phyloP scores from a whole-genome alignment of 352 stramenopile species.

The Phytophthora fragariae region DNA sequence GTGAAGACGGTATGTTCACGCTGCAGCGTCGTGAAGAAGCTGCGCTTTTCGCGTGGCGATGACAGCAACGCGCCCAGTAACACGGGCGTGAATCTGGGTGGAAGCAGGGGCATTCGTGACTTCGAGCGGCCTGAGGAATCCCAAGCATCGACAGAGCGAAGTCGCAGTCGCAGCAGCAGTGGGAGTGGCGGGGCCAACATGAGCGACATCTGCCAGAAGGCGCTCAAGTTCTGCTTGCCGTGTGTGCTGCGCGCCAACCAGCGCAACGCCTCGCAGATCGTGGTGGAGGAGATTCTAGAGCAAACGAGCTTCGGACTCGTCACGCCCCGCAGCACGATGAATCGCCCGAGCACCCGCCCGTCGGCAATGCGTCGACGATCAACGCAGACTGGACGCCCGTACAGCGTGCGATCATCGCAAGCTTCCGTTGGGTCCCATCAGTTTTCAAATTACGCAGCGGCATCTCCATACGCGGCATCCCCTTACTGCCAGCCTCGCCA shows the following conservation, averaged over 20 bases:
- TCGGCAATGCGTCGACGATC: slow-evolving; percentile 36
- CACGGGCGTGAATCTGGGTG: slow-evolving; percentile 24
- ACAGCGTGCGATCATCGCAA: slow-evolving; percentile 24
- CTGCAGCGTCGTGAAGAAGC: slow-evolving; percentile 60
- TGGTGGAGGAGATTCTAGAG: slow-evolving; percentile 50
- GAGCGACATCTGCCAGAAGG: slow-evolving; percentile 51
- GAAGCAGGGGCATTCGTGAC: slow-evolving; percentile 36
- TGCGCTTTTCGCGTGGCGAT: slow-evolving; percentile 47
- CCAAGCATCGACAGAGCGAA: slow-evolving; percentile 36
- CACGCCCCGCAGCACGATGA: slow-evolving; percentile 24
- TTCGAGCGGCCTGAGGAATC: slow-evolving; percentile 40
- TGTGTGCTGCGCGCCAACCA: slow-evolving; percentile 54
- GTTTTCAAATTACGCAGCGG: slow-evolving; percentile 27
- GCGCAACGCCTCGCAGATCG: slow-evolving; percentile 49
- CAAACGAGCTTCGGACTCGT: slow-evolving; percentile 32
- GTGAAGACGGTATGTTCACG: slow-evolving; percentile 51
- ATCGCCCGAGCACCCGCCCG: slow-evolving; percentile 22
- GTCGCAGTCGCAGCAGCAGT: slow-evolving; percentile 28
- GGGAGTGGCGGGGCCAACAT: slow-evolving; percentile 29
- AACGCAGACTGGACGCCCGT: slow-evolving; percentile 32
- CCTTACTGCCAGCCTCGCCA: slow-evolving; percentile 36
- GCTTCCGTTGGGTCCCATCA: slow-evolving; percentile 21
- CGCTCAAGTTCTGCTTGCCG: slow-evolving; percentile 58
- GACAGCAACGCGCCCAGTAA: slow-evolving; percentile 12
- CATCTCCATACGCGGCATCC: slow-evolving; percentile 10